These are phyloP conservation scores for Candida argentea DNA, from an alignment of 805 yeast species.

Conservation along the genomic window DNA sequence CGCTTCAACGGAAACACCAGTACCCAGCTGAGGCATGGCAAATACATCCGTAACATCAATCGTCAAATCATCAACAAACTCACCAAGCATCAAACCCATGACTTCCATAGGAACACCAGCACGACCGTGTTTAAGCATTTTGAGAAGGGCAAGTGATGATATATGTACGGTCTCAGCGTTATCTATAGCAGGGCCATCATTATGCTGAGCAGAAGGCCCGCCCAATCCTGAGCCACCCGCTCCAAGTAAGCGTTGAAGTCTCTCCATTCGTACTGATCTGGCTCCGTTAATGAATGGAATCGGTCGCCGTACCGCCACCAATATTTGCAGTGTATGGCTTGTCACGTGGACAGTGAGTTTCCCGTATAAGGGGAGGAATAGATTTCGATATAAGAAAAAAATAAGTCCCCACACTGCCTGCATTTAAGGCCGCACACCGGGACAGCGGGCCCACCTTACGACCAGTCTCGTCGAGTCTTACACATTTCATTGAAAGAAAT, in stretches of 20 bases:
- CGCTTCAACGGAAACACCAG: constrained; percentile 98
- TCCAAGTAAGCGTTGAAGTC: constrained; percentile 39
- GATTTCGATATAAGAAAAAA: too few relatives aligned
- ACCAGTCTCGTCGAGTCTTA: too few relatives aligned
- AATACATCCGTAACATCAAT: constrained; percentile 96
- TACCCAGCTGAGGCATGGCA: constrained; percentile 99
- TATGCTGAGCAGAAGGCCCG: constrained; percentile 30
- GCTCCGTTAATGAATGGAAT: too few relatives aligned
- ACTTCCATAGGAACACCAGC: constrained; percentile 75
- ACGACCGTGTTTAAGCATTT: constrained; percentile 96
- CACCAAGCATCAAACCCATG: constrained; percentile 98
- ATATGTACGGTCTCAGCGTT: constrained; percentile 95
- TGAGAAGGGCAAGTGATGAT: constrained; percentile 86
- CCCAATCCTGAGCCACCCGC: constrained; percentile 33
- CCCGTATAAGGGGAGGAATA: too few relatives aligned
- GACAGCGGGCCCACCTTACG: too few relatives aligned
- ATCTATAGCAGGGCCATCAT: constrained; percentile 79
- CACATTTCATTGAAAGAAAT: too few relatives aligned
- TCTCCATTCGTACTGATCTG: too few relatives aligned
- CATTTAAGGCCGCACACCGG: too few relatives aligned
- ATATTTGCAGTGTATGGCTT: too few relatives aligned
- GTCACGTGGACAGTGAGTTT: too few relatives aligned
- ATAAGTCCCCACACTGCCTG: too few relatives aligned
- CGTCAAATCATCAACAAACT: constrained; percentile 93
- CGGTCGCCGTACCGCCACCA: too few relatives aligned